A percentile compares a stretch with the other conserved stretches of the same genome.
Conservation (phyloP, 176 grass and related monocot species). For the Eremochloa ophiuroides region DNA sequence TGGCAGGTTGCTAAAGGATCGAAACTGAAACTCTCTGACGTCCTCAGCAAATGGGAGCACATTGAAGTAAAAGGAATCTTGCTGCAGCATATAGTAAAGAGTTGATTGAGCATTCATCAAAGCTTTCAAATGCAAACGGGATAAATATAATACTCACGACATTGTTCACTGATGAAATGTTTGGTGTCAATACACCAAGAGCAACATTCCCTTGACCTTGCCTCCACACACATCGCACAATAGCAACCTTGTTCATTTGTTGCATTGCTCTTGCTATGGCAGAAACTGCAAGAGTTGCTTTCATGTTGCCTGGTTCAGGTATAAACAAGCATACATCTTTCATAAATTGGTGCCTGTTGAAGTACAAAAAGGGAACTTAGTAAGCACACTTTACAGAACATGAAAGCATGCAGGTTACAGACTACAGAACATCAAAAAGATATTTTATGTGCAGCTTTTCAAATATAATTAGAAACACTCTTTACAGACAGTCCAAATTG, state of each 20-base stretch:
- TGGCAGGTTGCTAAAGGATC: constrained; percentile 63
- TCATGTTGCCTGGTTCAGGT: constrained; percentile 82
- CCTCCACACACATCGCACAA: constrained; percentile 84
- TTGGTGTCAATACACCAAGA: constrained; percentile 82
- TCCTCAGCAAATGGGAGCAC: constrained; percentile 94
- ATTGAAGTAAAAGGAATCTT: constrained; percentile 94
- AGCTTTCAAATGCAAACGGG: neutral
- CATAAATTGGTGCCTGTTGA: constrained; percentile 76
- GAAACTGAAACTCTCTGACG: constrained; percentile 82
- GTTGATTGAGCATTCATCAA: constrained; percentile 14
- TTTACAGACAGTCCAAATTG: neutral
- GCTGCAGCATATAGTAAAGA: constrained; percentile 39
- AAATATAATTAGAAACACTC: neutral
- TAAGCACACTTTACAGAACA: neutral
- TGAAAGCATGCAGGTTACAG: neutral
- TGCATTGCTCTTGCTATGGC: constrained; percentile 83
- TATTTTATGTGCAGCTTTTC: neutral
- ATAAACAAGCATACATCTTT: constrained; percentile 85
- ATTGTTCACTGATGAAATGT: constrained; percentile 79
- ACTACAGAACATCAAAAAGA: constrained; percentile 19
- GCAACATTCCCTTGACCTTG: constrained; percentile 75
- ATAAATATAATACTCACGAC: constrained; percentile 42
- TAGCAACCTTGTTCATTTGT: constrained; percentile 71
- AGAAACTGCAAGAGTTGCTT: constrained; percentile 61
- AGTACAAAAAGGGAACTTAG: constrained; percentile 15